Evolutionary conservation across 163 green algal species (phyloP).

Genomic region (Scenedesmus sp.): DNA sequence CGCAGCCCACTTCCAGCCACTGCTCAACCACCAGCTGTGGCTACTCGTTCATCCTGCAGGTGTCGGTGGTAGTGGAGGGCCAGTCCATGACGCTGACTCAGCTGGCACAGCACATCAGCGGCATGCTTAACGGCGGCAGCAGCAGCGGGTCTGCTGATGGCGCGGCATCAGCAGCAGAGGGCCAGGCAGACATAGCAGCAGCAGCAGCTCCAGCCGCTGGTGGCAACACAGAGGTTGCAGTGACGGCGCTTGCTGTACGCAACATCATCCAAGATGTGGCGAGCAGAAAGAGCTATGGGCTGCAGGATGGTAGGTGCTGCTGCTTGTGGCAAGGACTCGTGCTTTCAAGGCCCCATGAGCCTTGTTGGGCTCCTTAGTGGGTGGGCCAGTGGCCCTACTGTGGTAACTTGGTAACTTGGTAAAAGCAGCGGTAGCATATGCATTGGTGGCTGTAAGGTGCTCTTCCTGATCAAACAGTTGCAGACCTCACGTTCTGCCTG

Average conservation of each 20-base stretch:
- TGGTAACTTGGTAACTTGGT: no score
- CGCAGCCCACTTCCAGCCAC: not conserved
- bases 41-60: conserved; percentile 14
- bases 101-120: conserved; percentile 34
- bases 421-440: not conserved
- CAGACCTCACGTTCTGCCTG: not conserved
- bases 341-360: no score
- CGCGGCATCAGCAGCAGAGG: conserved; percentile 19
- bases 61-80: conserved; percentile 46
- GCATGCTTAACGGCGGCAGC: conserved; percentile 11
- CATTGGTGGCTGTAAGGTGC: not conserved
- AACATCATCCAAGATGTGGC: conserved; percentile 57
- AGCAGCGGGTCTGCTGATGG: not conserved
- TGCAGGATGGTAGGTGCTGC: conserved; percentile 52
- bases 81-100: conserved; percentile 22
- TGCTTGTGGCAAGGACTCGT: not conserved
- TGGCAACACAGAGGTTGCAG: not conserved
- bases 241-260: conserved; percentile 38
- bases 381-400: no score
- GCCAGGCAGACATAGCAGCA: not conserved
- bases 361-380: no score
- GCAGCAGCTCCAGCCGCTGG: not conserved
- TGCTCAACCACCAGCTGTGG: not conserved
- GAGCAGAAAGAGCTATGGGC: conserved; percentile 50
- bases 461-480: not conserved